Evolutionary conservation across 768 basidiomycete genomes (phyloP).

Genomic region (Phaeolepiota aurea): DNA sequence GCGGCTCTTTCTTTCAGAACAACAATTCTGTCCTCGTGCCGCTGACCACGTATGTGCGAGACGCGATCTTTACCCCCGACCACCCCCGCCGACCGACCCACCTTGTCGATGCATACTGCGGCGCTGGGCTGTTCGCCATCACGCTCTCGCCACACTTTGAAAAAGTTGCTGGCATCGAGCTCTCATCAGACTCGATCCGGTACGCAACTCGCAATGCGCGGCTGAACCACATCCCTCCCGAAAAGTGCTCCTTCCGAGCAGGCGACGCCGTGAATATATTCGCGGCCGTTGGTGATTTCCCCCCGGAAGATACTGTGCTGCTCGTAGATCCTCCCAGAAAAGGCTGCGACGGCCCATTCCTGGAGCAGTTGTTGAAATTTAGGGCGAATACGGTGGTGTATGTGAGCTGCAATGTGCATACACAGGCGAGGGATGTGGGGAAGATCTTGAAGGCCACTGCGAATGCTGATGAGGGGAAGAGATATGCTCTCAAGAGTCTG

Average conservation of each 20-base stretch:
- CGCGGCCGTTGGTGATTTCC: slow-evolving; percentile 53
- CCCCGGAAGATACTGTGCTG: slow-evolving; percentile 55
- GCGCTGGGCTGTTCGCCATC: slow-evolving; percentile 82
- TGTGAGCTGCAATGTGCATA: slow-evolving; percentile 94
- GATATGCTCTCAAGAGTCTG: slow-evolving; percentile 76
- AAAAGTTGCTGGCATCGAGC: slow-evolving; percentile 83
- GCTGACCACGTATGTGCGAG: slow-evolving; percentile 75
- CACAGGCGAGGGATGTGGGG: slow-evolving; percentile 84
- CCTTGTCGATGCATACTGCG: slow-evolving; percentile 94
- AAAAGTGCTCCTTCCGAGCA: slow-evolving; percentile 59
- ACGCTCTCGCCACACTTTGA: slow-evolving; percentile 69
- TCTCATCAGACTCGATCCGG: slow-evolving; percentile 63
- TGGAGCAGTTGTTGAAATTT: slow-evolving; percentile 71
- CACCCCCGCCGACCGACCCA: slow-evolving; percentile 46
- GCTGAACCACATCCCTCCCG: slow-evolving; percentile 49
- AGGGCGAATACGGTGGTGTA: slow-evolving; percentile 68
- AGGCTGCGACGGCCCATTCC: slow-evolving; percentile 78
- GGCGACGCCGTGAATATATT: slow-evolving; percentile 91
- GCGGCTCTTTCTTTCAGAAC: slow-evolving; percentile 95
- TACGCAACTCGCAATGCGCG: slow-evolving; percentile 58
- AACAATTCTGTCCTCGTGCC: slow-evolving; percentile 89
- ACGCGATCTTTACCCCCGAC: slow-evolving; percentile 53
- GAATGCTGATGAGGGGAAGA: slow-evolving; percentile 26
- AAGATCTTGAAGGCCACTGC: slow-evolving; percentile 45
- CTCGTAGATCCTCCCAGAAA: slow-evolving; percentile 92